Percentiles rank a stretch among this genome's conserved stretches.
Evolutionary conservation across 192 early-diverging fungal species (phyloP).

Genomic region (Gryganskiella cystojenkinii): DNA sequence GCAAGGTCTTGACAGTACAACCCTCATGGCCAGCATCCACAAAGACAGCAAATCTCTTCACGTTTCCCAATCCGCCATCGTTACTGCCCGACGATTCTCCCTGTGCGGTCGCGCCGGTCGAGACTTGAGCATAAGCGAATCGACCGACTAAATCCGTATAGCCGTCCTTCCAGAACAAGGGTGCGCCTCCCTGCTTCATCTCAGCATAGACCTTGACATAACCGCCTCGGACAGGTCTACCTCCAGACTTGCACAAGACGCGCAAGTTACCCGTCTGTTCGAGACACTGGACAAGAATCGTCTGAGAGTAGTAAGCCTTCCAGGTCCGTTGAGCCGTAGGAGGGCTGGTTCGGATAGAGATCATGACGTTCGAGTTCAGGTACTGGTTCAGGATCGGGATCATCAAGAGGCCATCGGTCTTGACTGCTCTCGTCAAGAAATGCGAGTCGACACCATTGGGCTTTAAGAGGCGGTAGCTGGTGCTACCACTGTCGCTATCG

Average conservation of each 20-base stretch:
- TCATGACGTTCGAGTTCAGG: conserved; percentile 52
- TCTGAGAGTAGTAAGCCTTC: conserved; percentile 58
- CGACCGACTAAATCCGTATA: conserved; percentile 61
- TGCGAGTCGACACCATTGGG: conserved; percentile 39
- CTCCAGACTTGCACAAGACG: conserved; percentile 37
- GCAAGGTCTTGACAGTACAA: conserved; percentile 41
- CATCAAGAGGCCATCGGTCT: conserved; percentile 20
- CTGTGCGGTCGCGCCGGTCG: conserved; percentile 43
- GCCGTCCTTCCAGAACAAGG: conserved; percentile 64
- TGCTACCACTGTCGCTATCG: conserved; percentile 8
- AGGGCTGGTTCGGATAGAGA: conserved; percentile 28
- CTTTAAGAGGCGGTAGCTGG: conserved; percentile 36
- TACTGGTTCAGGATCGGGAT: conserved; percentile 44
- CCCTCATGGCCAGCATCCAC: conserved; percentile 46
- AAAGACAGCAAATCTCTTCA: conserved; percentile 47
- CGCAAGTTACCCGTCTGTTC: conserved; percentile 54
- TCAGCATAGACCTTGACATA: conserved; percentile 65
- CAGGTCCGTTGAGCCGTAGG: conserved; percentile 30
- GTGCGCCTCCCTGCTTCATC: conserved; percentile 24
- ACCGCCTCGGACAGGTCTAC: conserved; percentile 51
- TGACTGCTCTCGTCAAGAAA: conserved; percentile 19
- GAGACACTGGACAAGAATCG: conserved; percentile 50
- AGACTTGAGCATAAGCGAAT: conserved; percentile 60
- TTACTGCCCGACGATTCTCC: background rate
- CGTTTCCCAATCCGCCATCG: conserved; percentile 13